Evolutionary conservation across 164 flowering plant genomes (phyloP), one percentile per base, ranked within the genome.

Genomic region (Liquidambar formosana): DNA sequence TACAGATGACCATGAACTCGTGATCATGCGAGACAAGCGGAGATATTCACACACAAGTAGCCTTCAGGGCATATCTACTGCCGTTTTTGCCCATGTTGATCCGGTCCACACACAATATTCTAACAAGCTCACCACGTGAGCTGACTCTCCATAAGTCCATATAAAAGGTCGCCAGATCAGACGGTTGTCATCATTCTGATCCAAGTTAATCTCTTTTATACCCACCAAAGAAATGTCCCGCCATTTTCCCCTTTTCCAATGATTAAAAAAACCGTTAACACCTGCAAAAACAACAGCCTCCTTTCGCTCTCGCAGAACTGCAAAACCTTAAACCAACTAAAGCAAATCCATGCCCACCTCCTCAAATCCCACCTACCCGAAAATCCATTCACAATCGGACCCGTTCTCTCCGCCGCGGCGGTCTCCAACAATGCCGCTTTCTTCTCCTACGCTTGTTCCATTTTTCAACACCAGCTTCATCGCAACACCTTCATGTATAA

Each of bases 401-500:
- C 81, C 12, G 71, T 88, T 52, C 79, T 86, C 64, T 82, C 81
- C 16, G 65, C 52, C 27, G 77, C 82, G 14, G 83, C 85, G 21
- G 71, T 71, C 53, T 83, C 88, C 54, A 45, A 51, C 44, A 27
- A 77, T 25, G 27, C 77, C 13, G 1, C 80, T 14, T 78, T 84
- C 63, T 85, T 82, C 49, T 14, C 76, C 28, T 79, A 86, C 64
- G 84, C 88, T 28, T 19, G 65, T 52, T 65, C 71, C 10, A 71
- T 86, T 63, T 85, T 86, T 75, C 65, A 38, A 8, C 65, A 73
- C 43, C 71, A 73, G 25, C 16, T 27, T 15, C 51, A 57, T 64
- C 85, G 80, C 38, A 87, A 76, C 69, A 83, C 82, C 2, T 89
- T 87, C 81, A 75, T 83, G 74, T 84, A 74, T 79, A 89, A 87